These are phyloP conservation scores for Nicotiana rustica DNA, from an alignment of 305 asterid genomes.

Conservation along the genomic window DNA sequence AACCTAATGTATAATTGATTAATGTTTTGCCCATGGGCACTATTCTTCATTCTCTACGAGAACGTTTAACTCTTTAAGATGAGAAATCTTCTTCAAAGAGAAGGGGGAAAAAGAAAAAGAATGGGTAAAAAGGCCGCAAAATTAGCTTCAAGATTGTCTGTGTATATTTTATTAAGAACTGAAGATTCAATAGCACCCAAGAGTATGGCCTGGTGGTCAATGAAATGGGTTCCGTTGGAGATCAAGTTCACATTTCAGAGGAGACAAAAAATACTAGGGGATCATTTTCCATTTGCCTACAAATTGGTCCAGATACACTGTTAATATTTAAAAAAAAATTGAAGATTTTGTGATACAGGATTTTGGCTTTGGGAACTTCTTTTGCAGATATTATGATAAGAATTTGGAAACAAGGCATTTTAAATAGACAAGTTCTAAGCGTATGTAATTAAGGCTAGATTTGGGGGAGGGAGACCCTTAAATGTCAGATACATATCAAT, in stretches of 20 bases:
- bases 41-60: background rate
- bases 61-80: background rate
- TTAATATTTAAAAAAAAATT: no score
- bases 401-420: background rate
- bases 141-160: background rate
- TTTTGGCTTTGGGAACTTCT: background rate
- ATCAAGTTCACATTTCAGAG: background rate
- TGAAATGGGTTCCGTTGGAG: background rate
- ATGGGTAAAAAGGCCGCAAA: background rate
- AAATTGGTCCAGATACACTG: no score
- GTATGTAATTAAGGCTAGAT: background rate
- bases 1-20: background rate
- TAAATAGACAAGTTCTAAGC: background rate
- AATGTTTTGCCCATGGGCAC: background rate
- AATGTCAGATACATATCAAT: slow-evolving; percentile 7
- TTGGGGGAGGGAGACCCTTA: background rate
- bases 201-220: background rate
- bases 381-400: background rate
- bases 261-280: background rate
- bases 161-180: background rate
- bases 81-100: background rate
- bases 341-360: background rate
- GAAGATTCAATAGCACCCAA: background rate
- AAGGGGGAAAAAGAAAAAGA: background rate
- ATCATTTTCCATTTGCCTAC: background rate